These are phyloP conservation scores for Amaranthus cruentus DNA, from an alignment of 148 eudicot genomes.

Conservation along the genomic window DNA sequence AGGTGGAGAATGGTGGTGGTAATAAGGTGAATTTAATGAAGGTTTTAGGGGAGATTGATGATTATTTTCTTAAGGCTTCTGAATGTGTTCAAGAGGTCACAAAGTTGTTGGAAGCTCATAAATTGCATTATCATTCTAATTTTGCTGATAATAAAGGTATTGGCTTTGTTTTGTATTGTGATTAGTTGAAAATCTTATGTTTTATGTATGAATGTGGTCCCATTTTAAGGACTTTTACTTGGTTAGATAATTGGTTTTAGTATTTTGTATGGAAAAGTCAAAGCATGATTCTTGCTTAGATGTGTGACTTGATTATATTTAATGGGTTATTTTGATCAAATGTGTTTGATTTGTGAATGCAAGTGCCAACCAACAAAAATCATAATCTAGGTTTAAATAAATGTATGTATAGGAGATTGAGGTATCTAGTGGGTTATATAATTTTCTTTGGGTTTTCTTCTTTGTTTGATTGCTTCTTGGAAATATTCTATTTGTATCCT, in stretches of 20 bases:
- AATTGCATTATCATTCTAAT: conserved; percentile 83
- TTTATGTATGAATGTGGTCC: conserved; percentile 6
- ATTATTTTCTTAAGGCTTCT: conserved; percentile 82
- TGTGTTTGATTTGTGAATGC: neutral
- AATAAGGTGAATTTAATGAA: conserved; percentile 69
- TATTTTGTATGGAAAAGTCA: conserved; percentile 10
- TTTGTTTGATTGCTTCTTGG: neutral
- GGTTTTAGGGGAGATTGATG: conserved; percentile 72
- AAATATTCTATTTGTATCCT: conserved; percentile 5
- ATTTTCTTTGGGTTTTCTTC: neutral
- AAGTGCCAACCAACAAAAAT: neutral
- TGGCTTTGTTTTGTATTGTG: conserved; percentile 4
- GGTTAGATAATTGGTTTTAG: neutral
- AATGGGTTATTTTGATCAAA: neutral
- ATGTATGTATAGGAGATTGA: neutral
- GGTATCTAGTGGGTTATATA: neutral
- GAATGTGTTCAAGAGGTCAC: conserved; percentile 89
- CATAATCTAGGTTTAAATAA: neutral
- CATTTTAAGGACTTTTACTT: conserved; percentile 5
- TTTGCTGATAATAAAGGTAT: conserved; percentile 91
- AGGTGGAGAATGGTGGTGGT: conserved; percentile 21
- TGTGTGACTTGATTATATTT: neutral
- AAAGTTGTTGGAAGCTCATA: conserved; percentile 87
- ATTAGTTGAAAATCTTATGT: neutral
- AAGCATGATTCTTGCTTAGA: conserved; percentile 6